Conservation (phyloP, 169 alveolate genomes). For the Plasmodium gallinaceum region DNA sequence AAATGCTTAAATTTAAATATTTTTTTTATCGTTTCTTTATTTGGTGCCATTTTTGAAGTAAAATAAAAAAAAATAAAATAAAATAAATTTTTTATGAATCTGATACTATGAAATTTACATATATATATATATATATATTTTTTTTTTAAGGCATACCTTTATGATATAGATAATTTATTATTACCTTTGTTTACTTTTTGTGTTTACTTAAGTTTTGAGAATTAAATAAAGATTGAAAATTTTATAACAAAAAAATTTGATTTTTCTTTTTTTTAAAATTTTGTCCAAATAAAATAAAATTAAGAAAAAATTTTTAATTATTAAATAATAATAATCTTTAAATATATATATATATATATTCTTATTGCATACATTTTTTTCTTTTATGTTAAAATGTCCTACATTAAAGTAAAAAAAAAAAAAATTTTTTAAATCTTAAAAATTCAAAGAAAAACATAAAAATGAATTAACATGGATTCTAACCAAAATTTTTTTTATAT, state of each 20-base stretch:
- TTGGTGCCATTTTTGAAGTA: constrained; percentile 65
- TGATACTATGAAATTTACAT: neutral
- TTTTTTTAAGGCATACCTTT: constrained; percentile 57
- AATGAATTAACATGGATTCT: neutral
- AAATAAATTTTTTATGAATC: neutral
- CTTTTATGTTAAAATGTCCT: neutral
- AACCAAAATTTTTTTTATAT: neutral
- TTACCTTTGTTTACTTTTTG: constrained; percentile 50
- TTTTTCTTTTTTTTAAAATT: too few relatives aligned
- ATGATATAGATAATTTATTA: constrained; percentile 55
- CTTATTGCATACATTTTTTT: neutral
- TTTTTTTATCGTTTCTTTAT: constrained; percentile 27
- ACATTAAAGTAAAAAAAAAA: neutral
- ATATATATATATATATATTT: constrained; percentile 12
- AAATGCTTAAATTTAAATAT: neutral
- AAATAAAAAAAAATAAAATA: constrained; percentile 14
- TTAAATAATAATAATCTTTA: too few relatives aligned
- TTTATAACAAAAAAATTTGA: too few relatives aligned
- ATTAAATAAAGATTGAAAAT: neutral
- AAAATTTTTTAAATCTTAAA: neutral
- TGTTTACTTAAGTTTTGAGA: constrained; percentile 55
- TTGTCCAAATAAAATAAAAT: too few relatives aligned
- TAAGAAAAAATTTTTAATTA: too few relatives aligned
- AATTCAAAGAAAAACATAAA: neutral
- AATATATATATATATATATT: too few relatives aligned